Conservation (phyloP, 1,139 yeast species). For the Nematodospora anomalae region DNA sequence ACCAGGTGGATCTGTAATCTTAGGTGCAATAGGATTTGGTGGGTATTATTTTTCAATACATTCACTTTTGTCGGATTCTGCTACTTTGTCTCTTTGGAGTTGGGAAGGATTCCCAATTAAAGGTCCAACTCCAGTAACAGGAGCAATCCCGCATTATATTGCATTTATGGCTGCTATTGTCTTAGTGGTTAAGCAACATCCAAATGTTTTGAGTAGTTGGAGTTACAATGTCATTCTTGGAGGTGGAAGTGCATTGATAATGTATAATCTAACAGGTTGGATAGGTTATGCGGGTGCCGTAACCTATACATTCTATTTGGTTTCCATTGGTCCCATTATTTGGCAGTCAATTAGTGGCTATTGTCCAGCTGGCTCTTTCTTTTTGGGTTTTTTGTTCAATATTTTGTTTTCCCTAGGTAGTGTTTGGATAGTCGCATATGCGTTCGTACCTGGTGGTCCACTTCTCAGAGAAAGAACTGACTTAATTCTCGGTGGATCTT, state of each 20-base stretch:
- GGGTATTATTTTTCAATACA: constrained; percentile 71
- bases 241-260: constrained; percentile 47
- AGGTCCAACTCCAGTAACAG: constrained; percentile 91
- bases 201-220: constrained; percentile 26
- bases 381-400: constrained; percentile 55
- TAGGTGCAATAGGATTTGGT: constrained; percentile 73
- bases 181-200: constrained; percentile 26
- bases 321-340: constrained; percentile 63
- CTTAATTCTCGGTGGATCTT: constrained; percentile 52
- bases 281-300: constrained; percentile 79
- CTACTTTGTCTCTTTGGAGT: constrained; percentile 83
- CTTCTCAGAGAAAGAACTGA: constrained; percentile 86
- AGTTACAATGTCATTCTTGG: constrained; percentile 41
- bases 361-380: constrained; percentile 58
- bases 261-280: constrained; percentile 68
- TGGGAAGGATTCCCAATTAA: constrained; percentile 91
- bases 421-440: constrained; percentile 97
- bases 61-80: constrained; percentile 78
- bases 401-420: constrained; percentile 69
- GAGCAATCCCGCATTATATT: constrained; percentile 68
- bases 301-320: constrained; percentile 60
- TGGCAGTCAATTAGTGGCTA: constrained; percentile 59
- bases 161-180: constrained; percentile 59
- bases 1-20: constrained; percentile 40
- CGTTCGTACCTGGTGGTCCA: constrained; percentile 95